Base-by-base conservation (phyloP, 2,329 filamentous ascomycete genomes). In the Aquanectria penicillioides region DNA sequence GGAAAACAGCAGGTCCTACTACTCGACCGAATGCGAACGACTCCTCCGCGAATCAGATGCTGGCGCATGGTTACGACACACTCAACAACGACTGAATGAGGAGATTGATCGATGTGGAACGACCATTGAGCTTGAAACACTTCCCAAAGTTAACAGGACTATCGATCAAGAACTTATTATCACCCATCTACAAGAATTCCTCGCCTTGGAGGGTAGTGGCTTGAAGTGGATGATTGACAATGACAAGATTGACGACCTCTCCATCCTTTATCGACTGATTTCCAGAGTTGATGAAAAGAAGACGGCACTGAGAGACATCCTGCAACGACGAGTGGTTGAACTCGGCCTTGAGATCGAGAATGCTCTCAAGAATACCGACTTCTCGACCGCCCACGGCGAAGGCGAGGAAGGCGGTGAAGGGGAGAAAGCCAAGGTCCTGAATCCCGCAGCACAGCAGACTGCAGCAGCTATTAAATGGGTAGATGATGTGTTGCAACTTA, bases 381-480 rank as follows among this genome's bases (percentile, higher is more conserved):
- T 86, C 67, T 81, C 83, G 29, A 65, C 74, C 60, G 74, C 73
- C 23, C 74, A 71, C 34, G 73, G 75, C 54, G 63, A 78, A 36
- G 80, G 81, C 4, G 80, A 84, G 11, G 83, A 83, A 7, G 83
- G 76, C 2, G 81, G 82, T 12, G 75, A 75, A 11, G 74, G 73
- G 13, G 75, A 77, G 17, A 78, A 74, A 64, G 31, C 67, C 34
- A 78, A 74, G 64, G 28, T 69, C 7, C 48, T 78, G 41, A 77
- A 75, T 31, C 72, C 85, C 1, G 80, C 89, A 7, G 94, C 92
- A 23, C 90, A 93, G 73, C 90, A 94, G 71, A 98, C 95, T 1
- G 85, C 87, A 0, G 91, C 93, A 2, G 95, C 95, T 0, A 90
- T 98, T 68, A 92, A 91, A 69, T 99, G 95, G 95, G 94, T 98